Conservation (phyloP, 2,329 filamentous ascomycete species). For the Trichophaea hybrida region DNA sequence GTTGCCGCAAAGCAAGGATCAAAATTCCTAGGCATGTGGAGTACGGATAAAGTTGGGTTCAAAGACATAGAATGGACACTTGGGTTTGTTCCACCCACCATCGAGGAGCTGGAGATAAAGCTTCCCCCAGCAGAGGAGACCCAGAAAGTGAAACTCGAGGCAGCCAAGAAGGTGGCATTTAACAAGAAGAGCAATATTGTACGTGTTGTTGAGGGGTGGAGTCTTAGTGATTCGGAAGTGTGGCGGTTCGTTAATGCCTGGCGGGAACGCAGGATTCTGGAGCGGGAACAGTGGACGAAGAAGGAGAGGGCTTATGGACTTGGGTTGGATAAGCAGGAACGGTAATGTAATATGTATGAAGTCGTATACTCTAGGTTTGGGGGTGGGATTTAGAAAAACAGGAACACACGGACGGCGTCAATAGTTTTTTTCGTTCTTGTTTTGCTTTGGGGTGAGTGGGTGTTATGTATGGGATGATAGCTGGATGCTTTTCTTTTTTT, state of each 20-base stretch:
- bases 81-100: constrained; percentile 63
- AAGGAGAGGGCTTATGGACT: constrained; percentile 37
- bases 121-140: constrained; percentile 41
- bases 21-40: constrained; percentile 52
- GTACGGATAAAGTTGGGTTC: constrained; percentile 52
- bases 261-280: constrained; percentile 17
- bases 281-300: constrained; percentile 34
- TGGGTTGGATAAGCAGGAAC: constrained; percentile 22
- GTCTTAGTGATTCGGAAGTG: constrained; percentile 24
- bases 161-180: constrained; percentile 32
- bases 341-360: neutral
- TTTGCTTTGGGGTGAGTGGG: too few relatives aligned
- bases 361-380: neutral
- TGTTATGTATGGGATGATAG: too few relatives aligned
- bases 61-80: constrained; percentile 78
- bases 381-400: too few relatives aligned
- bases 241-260: constrained; percentile 26
- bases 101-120: constrained; percentile 38
- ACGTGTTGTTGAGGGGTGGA: constrained; percentile 24
- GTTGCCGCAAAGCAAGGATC: constrained; percentile 53
- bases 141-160: constrained; percentile 44
- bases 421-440: too few relatives aligned
- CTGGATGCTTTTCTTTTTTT: too few relatives aligned
- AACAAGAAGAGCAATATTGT: constrained; percentile 25
- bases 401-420: too few relatives aligned